Evolutionary conservation across 2,329 filamentous ascomycete species (phyloP), one percentile per base, ranked within the genome.

Genomic region (Cladorrhinum sp.): DNA sequence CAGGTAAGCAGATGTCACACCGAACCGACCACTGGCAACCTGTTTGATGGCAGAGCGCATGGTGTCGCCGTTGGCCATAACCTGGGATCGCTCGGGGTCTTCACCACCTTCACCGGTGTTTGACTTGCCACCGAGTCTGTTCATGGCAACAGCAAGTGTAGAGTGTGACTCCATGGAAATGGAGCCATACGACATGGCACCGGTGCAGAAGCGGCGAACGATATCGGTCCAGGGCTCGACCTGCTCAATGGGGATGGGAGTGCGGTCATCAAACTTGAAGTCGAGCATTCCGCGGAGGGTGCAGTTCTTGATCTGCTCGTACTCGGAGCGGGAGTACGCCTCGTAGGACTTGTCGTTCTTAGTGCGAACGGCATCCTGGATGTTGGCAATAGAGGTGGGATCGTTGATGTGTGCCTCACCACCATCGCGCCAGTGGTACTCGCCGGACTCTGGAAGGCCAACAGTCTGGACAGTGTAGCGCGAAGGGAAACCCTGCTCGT

Each of bases 341-440:
- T 97, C 93, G 76, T 97, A 98, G 0, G 94, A 97, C 79, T 96
- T 96, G 81, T 97, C 93, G 72, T 98, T 97, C 86, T 97, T 97
- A 65, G 89, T 94, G 62, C 94, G 90, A 16, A 97, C 94, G 12
- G 94, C 94, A 75, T 98, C 94, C 76, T 97, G 94, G 63, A 98
- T 92, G 76, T 97, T 97, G 72, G 94, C 94, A 78, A 98, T 96
- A 65, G 91, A 93, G 54, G 89, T 88, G 6, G 94, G 94, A 70
- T 97, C 93, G 77, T 98, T 98, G 77, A 98, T 86, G 77, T 98
- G 94, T 62, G 92, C 85, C 78, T 98, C 93, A 58, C 94, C 94
- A 70, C 94, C 94, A 74, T 97, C 93, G 77, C 94, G 90, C 94
- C 94, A 98, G 76, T 98, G 94, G 79, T 98, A 98, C 76, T 98